Percentiles rank a stretch among this genome's conserved stretches.
These are phyloP conservation scores for Halteria grandinella DNA, from an alignment of 73 alveolate genomes.

Conservation along the genomic window DNA sequence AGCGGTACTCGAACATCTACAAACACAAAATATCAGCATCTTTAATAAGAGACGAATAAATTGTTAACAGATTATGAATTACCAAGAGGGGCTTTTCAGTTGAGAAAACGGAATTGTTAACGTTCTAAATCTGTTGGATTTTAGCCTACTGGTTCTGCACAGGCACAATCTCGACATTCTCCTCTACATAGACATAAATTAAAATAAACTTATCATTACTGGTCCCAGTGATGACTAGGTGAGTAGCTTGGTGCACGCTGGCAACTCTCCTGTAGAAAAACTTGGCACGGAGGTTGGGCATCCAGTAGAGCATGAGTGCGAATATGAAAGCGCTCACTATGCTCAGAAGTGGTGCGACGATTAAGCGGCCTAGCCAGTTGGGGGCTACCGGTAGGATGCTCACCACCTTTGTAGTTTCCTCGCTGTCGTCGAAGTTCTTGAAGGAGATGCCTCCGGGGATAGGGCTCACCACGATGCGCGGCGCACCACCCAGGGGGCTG, in stretches of 20 bases:
- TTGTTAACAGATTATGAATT: background rate
- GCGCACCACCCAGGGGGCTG: too few relatives aligned
- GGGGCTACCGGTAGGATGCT: background rate
- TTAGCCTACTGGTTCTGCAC: background rate
- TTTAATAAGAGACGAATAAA: background rate
- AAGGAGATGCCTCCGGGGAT: background rate
- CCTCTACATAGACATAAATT: slow-evolving; percentile 3
- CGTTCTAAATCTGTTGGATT: background rate
- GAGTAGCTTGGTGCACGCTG: slow-evolving; percentile 34
- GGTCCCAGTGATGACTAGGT: slow-evolving; percentile 4
- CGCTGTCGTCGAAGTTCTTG: slow-evolving; percentile 25
- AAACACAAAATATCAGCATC: background rate
- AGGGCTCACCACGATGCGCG: too few relatives aligned
- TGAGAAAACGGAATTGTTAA: background rate
- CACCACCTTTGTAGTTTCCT: slow-evolving; percentile 14
- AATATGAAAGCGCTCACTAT: slow-evolving; percentile 9
- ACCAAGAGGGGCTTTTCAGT: background rate
- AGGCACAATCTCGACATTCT: slow-evolving; percentile 8
- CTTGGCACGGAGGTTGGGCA: slow-evolving; percentile 11
- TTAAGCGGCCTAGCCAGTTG: background rate
- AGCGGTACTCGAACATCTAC: slow-evolving; percentile 49
- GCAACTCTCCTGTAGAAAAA: background rate
- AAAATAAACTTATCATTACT: background rate
- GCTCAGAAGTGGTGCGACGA: slow-evolving; percentile 21
- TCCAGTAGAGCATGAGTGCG: slow-evolving; percentile 44